Evolutionary conservation across 2,329 filamentous ascomycete genomes (phyloP).

Genomic region (Acrodontium crateriforme): DNA sequence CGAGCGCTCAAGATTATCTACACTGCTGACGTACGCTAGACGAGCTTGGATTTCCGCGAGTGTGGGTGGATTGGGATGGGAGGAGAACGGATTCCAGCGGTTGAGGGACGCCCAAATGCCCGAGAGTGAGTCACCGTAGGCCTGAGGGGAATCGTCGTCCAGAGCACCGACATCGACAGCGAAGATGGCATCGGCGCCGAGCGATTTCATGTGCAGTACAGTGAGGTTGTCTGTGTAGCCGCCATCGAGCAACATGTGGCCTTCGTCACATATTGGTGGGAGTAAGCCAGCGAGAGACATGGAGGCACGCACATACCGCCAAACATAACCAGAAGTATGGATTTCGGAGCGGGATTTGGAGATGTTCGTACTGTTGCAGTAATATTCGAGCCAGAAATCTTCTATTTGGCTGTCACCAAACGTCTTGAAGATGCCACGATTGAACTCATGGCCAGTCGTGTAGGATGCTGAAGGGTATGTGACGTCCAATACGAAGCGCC

Average conservation of each 20-base stretch:
- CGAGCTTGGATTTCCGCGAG: constrained; percentile 91
- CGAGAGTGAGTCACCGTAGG: constrained; percentile 85
- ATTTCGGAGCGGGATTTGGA: constrained; percentile 84
- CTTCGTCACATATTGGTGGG: constrained; percentile 90
- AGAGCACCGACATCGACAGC: constrained; percentile 87
- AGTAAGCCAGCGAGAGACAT: constrained; percentile 92
- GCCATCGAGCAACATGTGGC: constrained; percentile 89
- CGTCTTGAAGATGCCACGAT: constrained; percentile 95
- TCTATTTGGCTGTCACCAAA: constrained; percentile 96
- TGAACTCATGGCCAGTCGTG: constrained; percentile 97
- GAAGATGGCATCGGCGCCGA: constrained; percentile 89
- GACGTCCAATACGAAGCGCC: constrained; percentile 91
- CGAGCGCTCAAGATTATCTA: constrained; percentile 85
- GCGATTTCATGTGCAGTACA: constrained; percentile 88
- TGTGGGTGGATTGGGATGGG: constrained; percentile 80
- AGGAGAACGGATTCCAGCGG: constrained; percentile 91
- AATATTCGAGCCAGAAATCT: constrained; percentile 97
- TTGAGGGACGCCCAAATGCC: constrained; percentile 93
- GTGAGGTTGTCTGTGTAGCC: constrained; percentile 97
- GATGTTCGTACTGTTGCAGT: constrained; percentile 99
- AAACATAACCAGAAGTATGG: constrained; percentile 92
- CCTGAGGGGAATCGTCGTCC: constrained; percentile 83
- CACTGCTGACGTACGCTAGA: constrained; percentile 85
- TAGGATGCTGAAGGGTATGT: constrained; percentile 96
- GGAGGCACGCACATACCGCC: constrained; percentile 89